phyloP scores from a whole-genome alignment of 1,284 basidiomycete species.

The Trametes versicolor region DNA sequence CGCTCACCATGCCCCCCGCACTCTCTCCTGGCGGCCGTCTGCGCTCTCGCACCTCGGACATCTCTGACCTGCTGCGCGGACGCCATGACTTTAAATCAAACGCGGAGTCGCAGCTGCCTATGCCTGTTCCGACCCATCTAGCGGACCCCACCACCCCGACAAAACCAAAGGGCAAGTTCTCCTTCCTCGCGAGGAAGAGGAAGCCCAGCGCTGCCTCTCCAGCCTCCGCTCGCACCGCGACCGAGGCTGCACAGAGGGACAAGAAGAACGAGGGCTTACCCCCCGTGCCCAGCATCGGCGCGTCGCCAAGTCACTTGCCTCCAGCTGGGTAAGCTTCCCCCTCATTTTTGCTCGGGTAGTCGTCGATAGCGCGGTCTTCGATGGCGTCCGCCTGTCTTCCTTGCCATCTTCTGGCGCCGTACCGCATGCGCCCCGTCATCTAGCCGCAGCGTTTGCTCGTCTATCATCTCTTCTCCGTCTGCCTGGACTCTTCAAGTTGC shows the following conservation, averaged over 20 bases:
- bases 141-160: conserved; percentile 31
- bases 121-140: conserved; percentile 31
- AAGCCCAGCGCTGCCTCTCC: conserved; percentile 41
- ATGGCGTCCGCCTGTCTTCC: conserved; percentile 9
- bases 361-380: conserved; percentile 24
- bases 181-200: conserved; percentile 41
- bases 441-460: conserved; percentile 13
- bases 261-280: conserved; percentile 21
- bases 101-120: conserved; percentile 28
- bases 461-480: conserved; percentile 17
- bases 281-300: conserved; percentile 19
- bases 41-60: conserved; percentile 48
- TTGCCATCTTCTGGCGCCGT: conserved; percentile 12
- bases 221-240: conserved; percentile 27
- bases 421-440: conserved; percentile 23
- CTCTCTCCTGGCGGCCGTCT: conserved; percentile 37
- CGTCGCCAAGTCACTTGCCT: conserved; percentile 13
- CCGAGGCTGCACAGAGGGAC: conserved; percentile 5
- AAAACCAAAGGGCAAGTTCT: conserved; percentile 40
- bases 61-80: conserved; percentile 46
- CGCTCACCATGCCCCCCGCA: conserved; percentile 34
- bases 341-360: conserved; percentile 12
- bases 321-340: conserved; percentile 27
- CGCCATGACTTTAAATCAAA: conserved; percentile 32
- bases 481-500: conserved; percentile 8